Conservation (phyloP, 352 stramenopile genomes). For the Phytopythium mirpurense region DNA sequence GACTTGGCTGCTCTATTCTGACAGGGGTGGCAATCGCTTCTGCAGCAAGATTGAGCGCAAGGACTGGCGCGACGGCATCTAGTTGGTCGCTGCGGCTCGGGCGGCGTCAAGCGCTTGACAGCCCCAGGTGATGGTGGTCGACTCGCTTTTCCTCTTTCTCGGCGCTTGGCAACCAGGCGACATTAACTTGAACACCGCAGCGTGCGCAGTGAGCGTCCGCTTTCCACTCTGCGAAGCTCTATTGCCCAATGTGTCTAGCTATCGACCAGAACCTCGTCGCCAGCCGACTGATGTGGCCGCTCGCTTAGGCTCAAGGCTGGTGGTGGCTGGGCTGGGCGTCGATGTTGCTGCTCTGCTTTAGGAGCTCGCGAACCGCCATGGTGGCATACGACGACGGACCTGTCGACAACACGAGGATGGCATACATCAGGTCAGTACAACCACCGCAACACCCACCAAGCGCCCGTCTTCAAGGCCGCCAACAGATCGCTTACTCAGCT, state of each 20-base stretch:
- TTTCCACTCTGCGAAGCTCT: background rate
- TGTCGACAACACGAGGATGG: constrained; percentile 6
- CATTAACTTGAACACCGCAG: background rate
- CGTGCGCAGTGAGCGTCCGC: background rate
- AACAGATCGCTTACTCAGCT: constrained; percentile 48
- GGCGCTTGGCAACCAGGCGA: background rate
- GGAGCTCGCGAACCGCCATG: constrained; percentile 94
- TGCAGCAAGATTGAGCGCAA: constrained; percentile 79
- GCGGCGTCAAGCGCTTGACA: background rate
- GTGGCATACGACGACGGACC: constrained; percentile 93
- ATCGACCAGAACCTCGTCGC: background rate
- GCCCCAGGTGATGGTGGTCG: background rate
- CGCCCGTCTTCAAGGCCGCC: background rate
- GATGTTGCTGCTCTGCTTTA: constrained; percentile 90
- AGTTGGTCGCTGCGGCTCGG: constrained; percentile 3
- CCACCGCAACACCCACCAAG: too few species aligned
- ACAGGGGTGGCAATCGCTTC: constrained; percentile 72
- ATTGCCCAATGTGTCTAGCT: background rate
- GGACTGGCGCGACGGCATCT: constrained; percentile 55
- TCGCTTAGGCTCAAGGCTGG: background rate
- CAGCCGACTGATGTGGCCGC: background rate
- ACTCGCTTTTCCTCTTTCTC: background rate
- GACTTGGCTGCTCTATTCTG: background rate
- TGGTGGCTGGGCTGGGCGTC: constrained; percentile 50
- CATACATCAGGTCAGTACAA: too few species aligned